Evolutionary conservation across 139 green algal species (phyloP), one percentile per base, ranked within the genome.

Genomic region (Micractinium conductrix): DNA sequence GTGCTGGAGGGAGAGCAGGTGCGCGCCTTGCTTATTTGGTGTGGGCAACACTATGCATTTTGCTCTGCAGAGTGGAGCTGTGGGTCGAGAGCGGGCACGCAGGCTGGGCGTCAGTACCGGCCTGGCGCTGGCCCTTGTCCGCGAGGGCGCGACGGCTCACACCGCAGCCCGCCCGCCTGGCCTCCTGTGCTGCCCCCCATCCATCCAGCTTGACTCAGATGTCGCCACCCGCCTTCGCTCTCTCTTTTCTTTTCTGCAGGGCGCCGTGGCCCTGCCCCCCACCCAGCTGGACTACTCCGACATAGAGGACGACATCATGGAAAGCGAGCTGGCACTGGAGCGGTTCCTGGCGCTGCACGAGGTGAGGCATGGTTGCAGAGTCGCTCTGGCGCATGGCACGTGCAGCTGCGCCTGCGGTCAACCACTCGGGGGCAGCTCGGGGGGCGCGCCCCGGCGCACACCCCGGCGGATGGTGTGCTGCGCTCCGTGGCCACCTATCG

Each of bases 191-290:
- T 0, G 30, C 44, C 73, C 10, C 16, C 48, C 7, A 43, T 30
- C 30, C 70, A 38, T 5, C 70, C 42, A 16, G 22, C 24, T 22
- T 12, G 30, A n/a, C n/a, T n/a, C n/a, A n/a, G n/a, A n/a, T n/a
- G n/a, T n/a, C n/a, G n/a, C n/a, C n/a, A n/a, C n/a, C n/a, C n/a
- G n/a, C n/a, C n/a, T n/a, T n/a, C n/a, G n/a, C n/a, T n/a, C n/a
- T n/a, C n/a, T n/a, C n/a, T n/a, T n/a, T n/a, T n/a, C 69, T 28
- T 35, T 28, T 5, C 37, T 8, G 2, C 55, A 75, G 50, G 78
- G 63, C 50, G 35, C n/a, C 30, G 85, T 85, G 37, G 86, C 86
- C 37, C 80, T 89, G 63, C 70, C 80, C n/a, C 81, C 81, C 72
- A 81, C 80, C 2, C 60, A 89, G 62, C 55, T 89, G 40, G 30